Conservation (phyloP, 2,329 filamentous ascomycete species). For the Neurospora sp. region DNA sequence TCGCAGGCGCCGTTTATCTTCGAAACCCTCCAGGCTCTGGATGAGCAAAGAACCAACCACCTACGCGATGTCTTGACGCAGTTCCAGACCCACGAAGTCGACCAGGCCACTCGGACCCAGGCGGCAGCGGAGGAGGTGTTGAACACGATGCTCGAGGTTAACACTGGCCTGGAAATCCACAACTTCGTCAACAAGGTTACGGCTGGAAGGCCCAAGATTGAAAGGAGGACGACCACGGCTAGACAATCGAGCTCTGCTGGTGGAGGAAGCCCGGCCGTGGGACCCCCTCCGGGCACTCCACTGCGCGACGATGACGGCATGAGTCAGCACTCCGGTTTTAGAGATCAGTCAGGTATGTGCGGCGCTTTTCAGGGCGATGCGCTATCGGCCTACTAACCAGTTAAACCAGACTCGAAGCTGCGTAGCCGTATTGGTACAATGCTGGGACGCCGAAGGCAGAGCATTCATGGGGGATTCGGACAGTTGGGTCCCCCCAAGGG, state of each 20-base stretch:
- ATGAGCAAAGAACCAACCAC: slow-evolving; percentile 83
- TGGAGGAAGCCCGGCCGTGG: slow-evolving; percentile 18
- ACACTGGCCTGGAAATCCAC: slow-evolving; percentile 79
- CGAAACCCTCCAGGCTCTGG: slow-evolving; percentile 81
- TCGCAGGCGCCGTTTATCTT: slow-evolving; percentile 92
- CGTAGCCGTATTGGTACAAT: slow-evolving; percentile 61
- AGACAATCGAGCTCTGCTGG: slow-evolving; percentile 30
- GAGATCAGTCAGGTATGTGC: slow-evolving; percentile 27
- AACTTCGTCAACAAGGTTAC: slow-evolving; percentile 47
- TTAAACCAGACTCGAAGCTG: slow-evolving; percentile 41
- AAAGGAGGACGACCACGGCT: slow-evolving; percentile 30
- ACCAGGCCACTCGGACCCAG: slow-evolving; percentile 70
- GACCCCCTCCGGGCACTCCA: slow-evolving; percentile 19
- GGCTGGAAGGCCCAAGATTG: slow-evolving; percentile 33
- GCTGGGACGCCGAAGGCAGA: slow-evolving; percentile 56
- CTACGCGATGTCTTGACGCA: slow-evolving; percentile 86
- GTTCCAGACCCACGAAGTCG: slow-evolving; percentile 84
- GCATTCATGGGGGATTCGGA: slow-evolving; percentile 53
- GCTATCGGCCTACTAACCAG: slow-evolving; percentile 16
- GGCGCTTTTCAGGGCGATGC: not conserved
- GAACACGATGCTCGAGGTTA: slow-evolving; percentile 74
- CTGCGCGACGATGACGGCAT: slow-evolving; percentile 28
- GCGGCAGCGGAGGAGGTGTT: slow-evolving; percentile 69
- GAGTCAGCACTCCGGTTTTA: slow-evolving; percentile 36
- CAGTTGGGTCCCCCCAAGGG: slow-evolving; percentile 47